Percentiles rank a stretch among this genome's conserved stretches.
Conservation (phyloP, 2,329 filamentous ascomycete genomes). For the Penicillium sp. region DNA sequence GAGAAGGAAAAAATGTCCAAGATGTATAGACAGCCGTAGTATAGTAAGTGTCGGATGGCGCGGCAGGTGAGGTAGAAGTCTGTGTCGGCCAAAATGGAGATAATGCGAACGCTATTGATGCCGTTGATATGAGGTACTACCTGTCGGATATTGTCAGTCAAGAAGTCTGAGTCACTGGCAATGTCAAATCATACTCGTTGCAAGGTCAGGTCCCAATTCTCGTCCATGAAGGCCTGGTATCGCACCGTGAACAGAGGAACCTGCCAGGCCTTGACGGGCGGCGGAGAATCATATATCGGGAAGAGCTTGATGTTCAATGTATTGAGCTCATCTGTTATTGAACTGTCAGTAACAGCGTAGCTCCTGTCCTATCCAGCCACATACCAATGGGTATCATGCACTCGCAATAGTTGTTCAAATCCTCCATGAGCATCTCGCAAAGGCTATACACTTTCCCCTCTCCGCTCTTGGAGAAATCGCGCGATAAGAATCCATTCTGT, state of each 20-base stretch:
- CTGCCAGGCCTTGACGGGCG: conserved; percentile 77
- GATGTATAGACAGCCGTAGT: conserved; percentile 85
- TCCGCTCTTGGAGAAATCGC: conserved; percentile 42
- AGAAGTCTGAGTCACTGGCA: neutral
- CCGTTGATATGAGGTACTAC: conserved; percentile 86
- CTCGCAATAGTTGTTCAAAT: conserved; percentile 94
- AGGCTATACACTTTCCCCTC: conserved; percentile 57
- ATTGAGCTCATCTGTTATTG: conserved; percentile 70
- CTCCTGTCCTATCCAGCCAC: conserved; percentile 27
- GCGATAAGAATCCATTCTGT: conserved; percentile 71
- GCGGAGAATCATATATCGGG: conserved; percentile 70
- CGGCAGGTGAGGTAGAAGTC: conserved; percentile 80
- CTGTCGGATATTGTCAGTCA: conserved; percentile 29
- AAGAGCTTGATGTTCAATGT: conserved; percentile 96
- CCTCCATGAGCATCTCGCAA: conserved; percentile 83
- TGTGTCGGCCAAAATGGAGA: conserved; percentile 78
- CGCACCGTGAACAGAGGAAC: conserved; percentile 71
- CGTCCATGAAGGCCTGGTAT: conserved; percentile 49
- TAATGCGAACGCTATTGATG: conserved; percentile 79
- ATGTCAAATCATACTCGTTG: conserved; percentile 38
- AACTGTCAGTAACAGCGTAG: conserved; percentile 6
- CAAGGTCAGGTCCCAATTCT: conserved; percentile 53
- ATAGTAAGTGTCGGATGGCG: conserved; percentile 81
- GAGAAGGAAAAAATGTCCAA: conserved; percentile 94
- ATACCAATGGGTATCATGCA: conserved; percentile 95